Conservation (phyloP, 1,284 basidiomycete species). For the Golubevia pallescens region DNA sequence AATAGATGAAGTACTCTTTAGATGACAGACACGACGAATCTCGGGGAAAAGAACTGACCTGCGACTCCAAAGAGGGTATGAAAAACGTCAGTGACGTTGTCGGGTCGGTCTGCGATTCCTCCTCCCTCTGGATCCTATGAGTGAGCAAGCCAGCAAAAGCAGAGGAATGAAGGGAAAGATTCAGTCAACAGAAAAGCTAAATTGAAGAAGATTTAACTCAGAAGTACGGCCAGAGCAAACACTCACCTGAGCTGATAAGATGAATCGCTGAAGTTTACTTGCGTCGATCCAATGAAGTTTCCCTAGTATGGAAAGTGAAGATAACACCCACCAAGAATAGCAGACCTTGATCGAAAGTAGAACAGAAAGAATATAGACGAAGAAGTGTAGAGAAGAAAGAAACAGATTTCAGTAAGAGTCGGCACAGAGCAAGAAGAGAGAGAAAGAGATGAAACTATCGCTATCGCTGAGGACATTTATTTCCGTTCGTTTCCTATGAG, state of each 20-base stretch:
- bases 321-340: constrained; percentile 97
- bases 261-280: constrained; percentile 79
- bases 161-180: neutral
- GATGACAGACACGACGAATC: constrained; percentile 1
- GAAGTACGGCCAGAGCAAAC: no score
- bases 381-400: neutral
- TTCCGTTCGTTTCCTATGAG: no score
- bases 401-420: neutral
- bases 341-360: constrained; percentile 74
- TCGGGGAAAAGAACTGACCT: no score
- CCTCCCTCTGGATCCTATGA: constrained; percentile 88
- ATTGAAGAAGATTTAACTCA: no score
- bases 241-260: constrained; percentile 82
- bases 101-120: constrained; percentile 91
- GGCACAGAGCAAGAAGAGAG: neutral
- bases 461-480: neutral
- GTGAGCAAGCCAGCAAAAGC: constrained; percentile 2
- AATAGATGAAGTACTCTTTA: neutral
- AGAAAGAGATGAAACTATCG: neutral
- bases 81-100: constrained; percentile 93
- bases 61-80: constrained; percentile 93
- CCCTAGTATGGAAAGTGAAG: constrained; percentile 81
- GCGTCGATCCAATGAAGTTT: constrained; percentile 88
- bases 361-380: neutral
- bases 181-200: constrained; percentile 1